Base-by-base conservation (phyloP, 2,329 filamentous ascomycete species). In the Colletotrichum magnum region DNA sequence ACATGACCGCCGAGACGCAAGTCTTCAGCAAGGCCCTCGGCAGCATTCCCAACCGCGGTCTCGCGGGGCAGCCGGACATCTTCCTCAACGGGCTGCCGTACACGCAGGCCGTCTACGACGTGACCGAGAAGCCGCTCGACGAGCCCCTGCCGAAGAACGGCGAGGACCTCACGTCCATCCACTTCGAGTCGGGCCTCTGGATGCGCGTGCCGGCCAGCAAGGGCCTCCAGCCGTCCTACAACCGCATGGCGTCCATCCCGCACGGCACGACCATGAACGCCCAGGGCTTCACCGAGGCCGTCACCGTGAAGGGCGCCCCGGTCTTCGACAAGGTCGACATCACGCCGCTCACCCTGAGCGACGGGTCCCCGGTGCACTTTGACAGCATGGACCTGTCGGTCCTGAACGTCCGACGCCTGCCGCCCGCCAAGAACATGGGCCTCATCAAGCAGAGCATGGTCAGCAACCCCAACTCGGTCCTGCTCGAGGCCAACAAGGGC, bases 241-340 rank as follows among this genome's bases (percentile, higher is more conserved):
- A 71, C 1, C 80, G 82, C 26, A 81, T 84, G 80, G 82, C 74
- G 4, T 80, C 79, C 2, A 84, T 83, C 28, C 82, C 82, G 1
- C 81, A 84, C 60, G 82, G 81, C 24, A 82, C 81, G 0, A 82
- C 80, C 6, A 82, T 84, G 75, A 83, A 83, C 45, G 78, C 79
- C 2, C 81, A 83, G 70, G 71, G 75, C 18, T 72, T 79, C 10
- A 68, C 65, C 7, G 74, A 76, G 2, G 64, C 68, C 2, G 54
- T 28, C 6, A 71, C 71, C 51, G 21, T 63, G 5, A 6, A 28
- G 2, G 75, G 73, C 5, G 62, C 69, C 3, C 77, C 75, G 6
- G 28, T 13, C 0, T 72, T 79, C 3, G 56, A 67, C 0, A 2
- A 50, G 0, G 68, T 77, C 1, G 51, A 71, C n/a, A 80, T 79